Evolutionary conservation across 2,329 filamentous ascomycete species (phyloP), one percentile per base, ranked within the genome.

Genomic region (Penicillium fuscoglaucum): DNA sequence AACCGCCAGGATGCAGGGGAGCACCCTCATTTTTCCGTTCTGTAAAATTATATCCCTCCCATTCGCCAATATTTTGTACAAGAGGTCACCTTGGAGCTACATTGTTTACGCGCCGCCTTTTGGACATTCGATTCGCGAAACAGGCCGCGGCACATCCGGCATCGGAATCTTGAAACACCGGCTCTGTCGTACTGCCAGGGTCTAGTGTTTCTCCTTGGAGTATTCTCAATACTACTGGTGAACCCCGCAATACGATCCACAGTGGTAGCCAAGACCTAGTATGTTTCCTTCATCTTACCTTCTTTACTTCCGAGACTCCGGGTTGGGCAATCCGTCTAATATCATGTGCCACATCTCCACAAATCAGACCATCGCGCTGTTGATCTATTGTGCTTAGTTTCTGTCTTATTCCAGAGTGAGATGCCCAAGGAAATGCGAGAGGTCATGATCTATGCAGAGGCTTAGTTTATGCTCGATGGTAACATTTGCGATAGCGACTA

Each of bases 251-350:
- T 39, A 40, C 1, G 52, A 55, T 54, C 33, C 29, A 46, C 55
- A 50, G 15, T 44, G 10, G 43, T 55, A 47, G 53, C 48, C 56
- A 55, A 56, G 46, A 31, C 53, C 31, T 31, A 31, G 17, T 6
- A 17, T 37, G 15, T 41, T 41, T 56, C 56, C 60, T 63, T 56
- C 53, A 58, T 39, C 17, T 59, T 55, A 57, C 43, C 31, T 37
- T 49, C n/a, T 35, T 59, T 37, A 49, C 43, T 45, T 47, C 33
- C 6, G 19, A 39, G 35, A 48, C 55, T 56, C 55, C 60, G 55
- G 44, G 26, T 51, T 53, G 29, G 26, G 19, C 12, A 46, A 41
- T 19, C 4, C 2, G 4, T 28, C 48, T 55, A 60, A 60, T 56
- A 6, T 48, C 31, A 21, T n/a, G n/a, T 31, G 15, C 10, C 6